Base-by-base conservation (phyloP, 306 rosid genomes). In the Urtica urens region DNA sequence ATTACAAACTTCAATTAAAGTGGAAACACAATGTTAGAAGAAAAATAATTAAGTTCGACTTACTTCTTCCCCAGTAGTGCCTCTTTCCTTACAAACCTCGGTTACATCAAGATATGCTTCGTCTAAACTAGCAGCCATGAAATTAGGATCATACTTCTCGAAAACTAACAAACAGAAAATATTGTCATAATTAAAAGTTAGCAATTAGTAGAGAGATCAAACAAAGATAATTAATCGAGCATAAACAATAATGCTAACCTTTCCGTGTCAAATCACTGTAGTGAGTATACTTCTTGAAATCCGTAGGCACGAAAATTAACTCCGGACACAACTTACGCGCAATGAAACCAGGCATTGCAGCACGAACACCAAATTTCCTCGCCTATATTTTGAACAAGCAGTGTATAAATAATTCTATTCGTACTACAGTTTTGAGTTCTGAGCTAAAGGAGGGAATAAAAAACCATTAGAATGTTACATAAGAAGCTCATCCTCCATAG, bases 321-420 rank as follows among this genome's bases (percentile, higher is more conserved):
- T 77, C 77, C 0, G 92, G 97, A 63, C 97, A 90, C 48, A 90
- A 65, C 69, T 71, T 90, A 34, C 75, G 67, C 14, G 93, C 95
- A 72, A 84, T 90, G 63, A 90, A 90, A 17, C 97, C 97, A 45
- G 97, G 97, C 97, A 90, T 90, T 45, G 93, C 95, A 66, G 95
- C 80, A 54, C 97, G 87, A 77, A 90, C 93, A 25, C 97, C 97
- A 51, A 70, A 90, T 59, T 69, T 90, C 60, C 95, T 71, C 2
- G 97, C 97, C 97, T 88, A 29, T 39, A 49, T 38, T 37, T 50
- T 51, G 24, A 2, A 7, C 51, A 50, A 66, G 26, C 37, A 59
- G 38, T 35, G 41, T 4, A 18, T 42, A 6, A 22, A 34, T 13
- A 49, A 62, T 34, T 9, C 26, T 41, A 45, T 45, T 31, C 19